Percentiles rank a stretch among this genome's conserved stretches.
Conservation (phyloP, 805 yeast species). For the Candida vaughaniae region DNA sequence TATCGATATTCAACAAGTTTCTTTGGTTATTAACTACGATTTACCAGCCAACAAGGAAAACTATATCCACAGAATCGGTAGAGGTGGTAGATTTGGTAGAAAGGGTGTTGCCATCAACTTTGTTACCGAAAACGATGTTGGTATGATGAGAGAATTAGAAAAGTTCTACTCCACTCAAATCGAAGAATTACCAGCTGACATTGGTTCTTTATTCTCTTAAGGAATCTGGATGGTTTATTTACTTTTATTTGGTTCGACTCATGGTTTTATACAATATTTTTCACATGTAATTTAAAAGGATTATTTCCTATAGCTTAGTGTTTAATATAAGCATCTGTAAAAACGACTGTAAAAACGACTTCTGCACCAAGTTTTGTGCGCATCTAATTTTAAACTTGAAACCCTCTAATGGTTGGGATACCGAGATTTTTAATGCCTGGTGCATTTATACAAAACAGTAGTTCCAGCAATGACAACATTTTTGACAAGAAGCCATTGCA, state of each 20-base stretch:
- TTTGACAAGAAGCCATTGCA: too few relatives aligned
- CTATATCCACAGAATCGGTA: conserved; percentile 96
- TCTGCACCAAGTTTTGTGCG: too few relatives aligned
- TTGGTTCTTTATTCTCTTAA: conserved; percentile 50
- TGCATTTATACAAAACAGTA: conserved; percentile 8
- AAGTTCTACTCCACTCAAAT: conserved; percentile 86
- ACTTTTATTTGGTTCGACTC: neutral
- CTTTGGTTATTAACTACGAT: conserved; percentile 92
- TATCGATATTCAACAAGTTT: conserved; percentile 96
- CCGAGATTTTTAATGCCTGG: conserved; percentile 13
- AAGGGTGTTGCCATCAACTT: conserved; percentile 97
- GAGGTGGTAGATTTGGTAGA: conserved; percentile 98
- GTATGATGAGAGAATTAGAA: conserved; percentile 80
- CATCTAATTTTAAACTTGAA: conserved; percentile 1
- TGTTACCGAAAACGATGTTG: conserved; percentile 76
- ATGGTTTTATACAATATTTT: conserved; percentile 5
- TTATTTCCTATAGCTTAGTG: neutral
- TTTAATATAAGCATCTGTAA: neutral
- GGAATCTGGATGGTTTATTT: conserved; percentile 2
- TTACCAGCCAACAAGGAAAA: conserved; percentile 87
- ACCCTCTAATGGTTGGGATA: neutral
- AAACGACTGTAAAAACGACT: too few relatives aligned
- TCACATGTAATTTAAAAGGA: conserved; percentile 6
- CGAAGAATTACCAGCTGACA: conserved; percentile 86
- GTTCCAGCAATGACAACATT: neutral